Evolutionary conservation across 1,284 basidiomycete genomes (phyloP), one percentile per base, ranked within the genome.

Genomic region (Puccinia hordei): DNA sequence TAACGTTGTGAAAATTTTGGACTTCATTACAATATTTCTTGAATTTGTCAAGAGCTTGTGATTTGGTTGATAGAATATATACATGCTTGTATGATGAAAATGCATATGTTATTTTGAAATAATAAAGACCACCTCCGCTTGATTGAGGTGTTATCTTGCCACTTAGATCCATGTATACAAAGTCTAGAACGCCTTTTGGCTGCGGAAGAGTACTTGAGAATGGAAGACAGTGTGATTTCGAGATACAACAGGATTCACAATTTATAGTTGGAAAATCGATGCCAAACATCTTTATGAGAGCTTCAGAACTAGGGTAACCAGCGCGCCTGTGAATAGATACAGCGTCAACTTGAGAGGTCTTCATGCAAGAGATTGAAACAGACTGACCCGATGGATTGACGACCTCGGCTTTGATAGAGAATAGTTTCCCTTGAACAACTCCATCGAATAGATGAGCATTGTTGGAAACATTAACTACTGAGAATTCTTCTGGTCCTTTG

Each of bases 151-250:
- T 61, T 12, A 61, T 61, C 22, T 35, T 27, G 5, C 59, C 59
- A 61, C 59, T 61, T 8, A 61, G n/a, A 41, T 75, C 73, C 53
- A 59, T 75, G 44, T 59, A 57, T 2, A 75, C 38, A n/a, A 19
- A 59, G 9, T 75, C 55, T 2, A 75, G 57, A 10, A n/a, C 1
- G 2, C 12, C 22, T 15, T 24, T 61, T 3, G 55, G 22, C 3
- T 8, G 38, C 5, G 72, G 72, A 10, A 75, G 57, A 17, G 57
- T 6, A 15, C 57, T 35, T 9, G 24, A 44, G 44, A 46, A 76
- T 3, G 49, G 75, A 19, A 77, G 53, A 12, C 46, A n/a, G 41
- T 66, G 61, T 35, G 57, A 61, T 55, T 77, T 77, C 0, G 75
- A 66, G 0, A 77, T 24, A 4, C 22, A 2, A 27, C 75, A 77